Conservation (phyloP, 2,329 filamentous ascomycete species). For the Neopestalotiopsis rosae region DNA sequence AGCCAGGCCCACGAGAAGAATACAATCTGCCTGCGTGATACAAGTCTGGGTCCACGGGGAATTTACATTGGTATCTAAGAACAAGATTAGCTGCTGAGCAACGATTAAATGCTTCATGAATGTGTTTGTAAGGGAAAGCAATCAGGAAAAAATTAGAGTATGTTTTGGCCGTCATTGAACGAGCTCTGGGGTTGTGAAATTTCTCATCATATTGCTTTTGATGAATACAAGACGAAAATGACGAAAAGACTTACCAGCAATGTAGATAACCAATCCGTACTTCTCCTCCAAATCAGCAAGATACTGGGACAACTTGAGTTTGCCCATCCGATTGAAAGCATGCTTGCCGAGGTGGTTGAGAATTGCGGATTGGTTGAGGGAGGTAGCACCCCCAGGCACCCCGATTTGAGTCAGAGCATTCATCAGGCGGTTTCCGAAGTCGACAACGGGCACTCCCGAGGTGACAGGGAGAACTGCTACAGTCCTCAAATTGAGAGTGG, state of each 20-base stretch:
- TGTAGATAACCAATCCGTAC: slow-evolving; percentile 92
- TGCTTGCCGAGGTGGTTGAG: slow-evolving; percentile 94
- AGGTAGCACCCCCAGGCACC: slow-evolving; percentile 86
- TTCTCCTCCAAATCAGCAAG: slow-evolving; percentile 96
- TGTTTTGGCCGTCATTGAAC: slow-evolving; percentile 60
- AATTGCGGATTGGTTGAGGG: slow-evolving; percentile 91
- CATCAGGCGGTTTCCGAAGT: slow-evolving; percentile 89
- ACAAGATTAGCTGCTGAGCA: slow-evolving; percentile 33
- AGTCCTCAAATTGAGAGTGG: slow-evolving; percentile 89
- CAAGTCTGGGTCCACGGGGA: slow-evolving; percentile 98
- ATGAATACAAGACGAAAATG: slow-evolving; percentile 12
- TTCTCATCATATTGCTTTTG: slow-evolving; percentile 48
- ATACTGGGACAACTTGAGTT: slow-evolving; percentile 93
- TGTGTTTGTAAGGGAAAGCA: slow-evolving; percentile 21
- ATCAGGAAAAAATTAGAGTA: slow-evolving; percentile 76
- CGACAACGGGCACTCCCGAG: slow-evolving; percentile 88
- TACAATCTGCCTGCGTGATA: slow-evolving; percentile 95
- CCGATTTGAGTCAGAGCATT: slow-evolving; percentile 90
- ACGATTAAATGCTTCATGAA: slow-evolving; percentile 7
- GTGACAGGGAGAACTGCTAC: slow-evolving; percentile 92
- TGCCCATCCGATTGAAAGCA: slow-evolving; percentile 97
- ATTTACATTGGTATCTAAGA: slow-evolving; percentile 87
- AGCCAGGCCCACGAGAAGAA: slow-evolving; percentile 87
- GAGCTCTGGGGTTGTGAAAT: slow-evolving; percentile 56
- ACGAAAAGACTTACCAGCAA: slow-evolving; percentile 68